Evolutionary conservation across 768 basidiomycete species (phyloP).

Genomic region (Russula ochroleuca): DNA sequence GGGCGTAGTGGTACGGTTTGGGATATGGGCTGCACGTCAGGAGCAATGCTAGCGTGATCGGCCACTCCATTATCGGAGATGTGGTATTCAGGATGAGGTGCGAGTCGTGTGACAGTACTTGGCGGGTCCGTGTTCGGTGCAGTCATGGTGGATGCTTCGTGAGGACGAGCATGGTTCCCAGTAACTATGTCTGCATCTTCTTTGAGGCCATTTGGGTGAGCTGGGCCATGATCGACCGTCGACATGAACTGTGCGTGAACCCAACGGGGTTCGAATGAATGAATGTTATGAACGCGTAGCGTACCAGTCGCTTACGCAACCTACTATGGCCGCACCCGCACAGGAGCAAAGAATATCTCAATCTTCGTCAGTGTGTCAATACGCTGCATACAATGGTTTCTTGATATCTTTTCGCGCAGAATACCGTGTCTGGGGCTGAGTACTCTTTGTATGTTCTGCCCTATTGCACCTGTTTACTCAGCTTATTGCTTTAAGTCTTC

Average conservation of each 20-base stretch:
- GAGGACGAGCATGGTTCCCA: background rate
- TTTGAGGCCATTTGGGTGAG: constrained; percentile 2
- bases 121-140: background rate
- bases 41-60: background rate
- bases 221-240: constrained; percentile 6
- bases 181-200: background rate
- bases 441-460: constrained; percentile 35
- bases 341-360: constrained; percentile 23
- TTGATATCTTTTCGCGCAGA: constrained; percentile 11
- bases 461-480: background rate
- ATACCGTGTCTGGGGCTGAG: constrained; percentile 34
- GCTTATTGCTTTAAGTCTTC: constrained; percentile 34
- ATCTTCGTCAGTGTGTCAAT: constrained; percentile 26
- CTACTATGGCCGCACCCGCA: background rate
- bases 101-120: no score
- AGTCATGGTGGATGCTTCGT: background rate
- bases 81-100: background rate
- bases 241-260: constrained; percentile 13
- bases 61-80: background rate
- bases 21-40: background rate
- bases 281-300: background rate
- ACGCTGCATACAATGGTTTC: background rate
- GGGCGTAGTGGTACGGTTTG: background rate
- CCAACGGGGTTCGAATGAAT: background rate
- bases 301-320: constrained; percentile 10